A percentile compares a stretch with the other conserved stretches of the same genome.
phyloP scores from a whole-genome alignment of 352 stramenopile species.

The Peronospora belbahrii region DNA sequence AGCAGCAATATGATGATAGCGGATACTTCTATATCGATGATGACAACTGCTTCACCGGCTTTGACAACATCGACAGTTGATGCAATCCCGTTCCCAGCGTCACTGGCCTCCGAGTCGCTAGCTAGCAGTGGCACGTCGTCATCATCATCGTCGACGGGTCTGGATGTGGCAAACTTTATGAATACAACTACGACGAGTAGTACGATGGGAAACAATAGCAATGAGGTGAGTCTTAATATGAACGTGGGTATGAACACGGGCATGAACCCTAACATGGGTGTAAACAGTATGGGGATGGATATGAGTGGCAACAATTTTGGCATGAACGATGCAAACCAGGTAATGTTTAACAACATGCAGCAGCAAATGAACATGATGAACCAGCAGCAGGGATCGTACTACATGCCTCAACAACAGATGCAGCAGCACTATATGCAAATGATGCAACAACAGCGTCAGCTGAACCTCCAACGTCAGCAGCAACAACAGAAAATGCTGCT shows the following conservation, averaged over 20 bases:
- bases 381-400: constrained; percentile 48
- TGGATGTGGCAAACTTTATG: constrained; percentile 34
- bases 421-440: constrained; percentile 77
- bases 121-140: constrained; percentile 21
- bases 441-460: constrained; percentile 29
- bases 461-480: constrained; percentile 32
- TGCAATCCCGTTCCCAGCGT: constrained; percentile 72
- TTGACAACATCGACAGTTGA: constrained; percentile 29
- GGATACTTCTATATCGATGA: constrained; percentile 25
- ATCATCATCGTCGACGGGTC: constrained; percentile 38
- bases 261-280: constrained; percentile 41
- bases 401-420: constrained; percentile 60
- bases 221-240: constrained; percentile 31
- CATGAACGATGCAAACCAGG: constrained; percentile 44
- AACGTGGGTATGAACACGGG: constrained; percentile 43
- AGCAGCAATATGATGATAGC: constrained; percentile 17
- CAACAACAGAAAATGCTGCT: constrained; percentile 30
- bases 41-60: constrained; percentile 24
- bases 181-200: constrained; percentile 26
- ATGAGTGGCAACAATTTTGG: constrained; percentile 48
- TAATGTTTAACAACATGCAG: constrained; percentile 76
- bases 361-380: constrained; percentile 75
- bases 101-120: constrained; percentile 54
- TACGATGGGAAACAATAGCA: constrained; percentile 14
- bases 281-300: constrained; percentile 58